phyloP scores from a whole-genome alignment of 805 yeast species.

The Phaffomyces thermotolerans region DNA sequence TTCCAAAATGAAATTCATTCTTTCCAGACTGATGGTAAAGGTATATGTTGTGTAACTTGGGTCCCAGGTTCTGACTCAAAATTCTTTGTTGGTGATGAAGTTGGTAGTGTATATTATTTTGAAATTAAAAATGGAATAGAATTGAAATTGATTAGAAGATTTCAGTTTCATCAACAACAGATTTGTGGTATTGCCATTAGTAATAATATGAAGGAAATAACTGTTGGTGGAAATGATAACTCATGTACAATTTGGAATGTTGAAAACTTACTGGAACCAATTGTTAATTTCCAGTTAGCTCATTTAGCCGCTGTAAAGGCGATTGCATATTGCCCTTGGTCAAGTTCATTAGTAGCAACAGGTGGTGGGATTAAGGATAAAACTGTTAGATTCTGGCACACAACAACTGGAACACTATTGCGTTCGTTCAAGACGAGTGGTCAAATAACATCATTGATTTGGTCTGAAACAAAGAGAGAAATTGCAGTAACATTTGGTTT shows the following conservation, averaged over 20 bases:
- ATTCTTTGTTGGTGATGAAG: conserved; percentile 60
- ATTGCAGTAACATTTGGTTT: conserved; percentile 79
- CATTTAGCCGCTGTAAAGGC: conserved; percentile 91
- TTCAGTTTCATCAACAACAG: conserved; percentile 49
- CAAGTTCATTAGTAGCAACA: conserved; percentile 69
- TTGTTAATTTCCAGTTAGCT: conserved; percentile 39
- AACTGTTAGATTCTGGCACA: conserved; percentile 81
- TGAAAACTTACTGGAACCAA: conserved; percentile 32
- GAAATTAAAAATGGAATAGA: conserved; percentile 15
- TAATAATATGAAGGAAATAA: conserved; percentile 45
- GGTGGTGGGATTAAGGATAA: conserved; percentile 88
- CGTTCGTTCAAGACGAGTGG: conserved; percentile 50
- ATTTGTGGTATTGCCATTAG: conserved; percentile 63
- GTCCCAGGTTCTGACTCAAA: conserved; percentile 28
- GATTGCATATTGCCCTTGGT: conserved; percentile 87
- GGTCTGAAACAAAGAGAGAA: conserved; percentile 64
- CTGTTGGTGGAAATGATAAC: conserved; percentile 84
- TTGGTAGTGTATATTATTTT: conserved; percentile 48
- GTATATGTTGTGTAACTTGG: conserved; percentile 60
- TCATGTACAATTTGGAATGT: conserved; percentile 74
- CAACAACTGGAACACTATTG: conserved; percentile 66
- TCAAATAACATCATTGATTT: conserved; percentile 71
- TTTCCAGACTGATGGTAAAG: conserved; percentile 24
- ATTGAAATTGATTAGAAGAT: conserved; percentile 21
- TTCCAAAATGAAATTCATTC: conserved; percentile 9